Base-by-base conservation (phyloP, 2,329 filamentous ascomycete species). In the Pseudogymnoascus sp. region DNA sequence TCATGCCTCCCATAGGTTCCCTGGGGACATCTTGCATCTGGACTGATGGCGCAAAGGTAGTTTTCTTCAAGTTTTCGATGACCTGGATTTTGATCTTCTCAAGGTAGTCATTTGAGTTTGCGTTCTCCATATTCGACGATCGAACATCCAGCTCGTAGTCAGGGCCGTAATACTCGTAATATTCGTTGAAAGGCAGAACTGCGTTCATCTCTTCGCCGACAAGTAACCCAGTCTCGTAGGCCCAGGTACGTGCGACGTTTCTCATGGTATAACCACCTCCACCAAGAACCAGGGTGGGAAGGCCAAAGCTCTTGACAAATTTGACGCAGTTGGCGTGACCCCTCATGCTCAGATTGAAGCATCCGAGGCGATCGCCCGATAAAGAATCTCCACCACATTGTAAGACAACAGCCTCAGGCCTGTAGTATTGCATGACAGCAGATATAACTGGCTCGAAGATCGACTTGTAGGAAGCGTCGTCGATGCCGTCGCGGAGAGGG, bases 191-290 rank as follows among this genome's bases (percentile, higher is more conserved):
- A 0, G 93, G 93, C 40, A 97, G 80, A n/a, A 89, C 87, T 4
- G 88, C 82, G 9, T 85, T 82, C 82, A 97, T 90, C 31, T 90
- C 82, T 64, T 92, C 85, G 29, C 90, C 90, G 18, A 97, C 90
- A 7, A 97, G 82, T 63, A 92, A 83, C 67, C 93, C 93, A 1
- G 94, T 99, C 76, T 99, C 94, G 73, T 93, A 96, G 5, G 92
- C 92, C 94, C 94, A 99, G 4, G 93, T 94, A 59, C 94, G 89
- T 15, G 94, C 93, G 9, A 99, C 94, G 67, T 99, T 99, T 65
- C 94, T 88, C 75, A 96, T 95, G 0, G 94, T 99, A 76, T 99
- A 99, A 58, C 94, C 94, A 66, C 94, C 94, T 13, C 94, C 94
- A 33, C 94, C 94, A 15, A 99, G 85, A 18, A 99, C 88, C n/a